Conservation (phyloP, 176 grass and related monocot genomes). For the Eragrostis nindensis region DNA sequence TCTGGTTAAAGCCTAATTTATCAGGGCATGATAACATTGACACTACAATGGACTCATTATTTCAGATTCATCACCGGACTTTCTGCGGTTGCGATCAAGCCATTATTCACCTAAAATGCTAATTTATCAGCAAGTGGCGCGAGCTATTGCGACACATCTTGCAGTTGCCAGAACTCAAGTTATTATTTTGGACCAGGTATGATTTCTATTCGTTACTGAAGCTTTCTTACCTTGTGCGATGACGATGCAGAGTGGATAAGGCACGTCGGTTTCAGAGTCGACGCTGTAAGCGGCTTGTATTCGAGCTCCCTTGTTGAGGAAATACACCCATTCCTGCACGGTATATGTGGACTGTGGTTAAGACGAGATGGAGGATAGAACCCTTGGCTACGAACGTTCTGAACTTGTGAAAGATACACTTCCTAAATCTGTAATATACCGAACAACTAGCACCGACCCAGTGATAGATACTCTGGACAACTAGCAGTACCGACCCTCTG, state of each 20-base stretch:
- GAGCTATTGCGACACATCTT: not conserved
- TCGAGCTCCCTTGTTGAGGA: constrained; percentile 59
- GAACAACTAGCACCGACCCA: too few relatives aligned
- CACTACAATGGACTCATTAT: not conserved
- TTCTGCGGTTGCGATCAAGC: not conserved
- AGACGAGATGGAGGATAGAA: not conserved
- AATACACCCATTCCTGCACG: constrained; percentile 70
- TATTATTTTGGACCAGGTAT: not conserved
- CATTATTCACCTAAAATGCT: not conserved
- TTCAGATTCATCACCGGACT: not conserved
- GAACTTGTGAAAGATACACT: not conserved
- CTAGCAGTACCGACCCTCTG: too few relatives aligned
- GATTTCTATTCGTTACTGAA: not conserved
- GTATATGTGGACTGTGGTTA: not conserved
- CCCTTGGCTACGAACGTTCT: not conserved
- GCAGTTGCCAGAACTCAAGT: not conserved
- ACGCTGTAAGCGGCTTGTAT: constrained; percentile 54
- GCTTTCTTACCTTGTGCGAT: constrained; percentile 60
- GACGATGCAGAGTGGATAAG: constrained; percentile 51
- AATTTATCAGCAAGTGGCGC: not conserved
- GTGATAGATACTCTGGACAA: not conserved
- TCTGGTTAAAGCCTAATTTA: too few relatives aligned
- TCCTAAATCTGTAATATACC: too few relatives aligned
- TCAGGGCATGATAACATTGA: not conserved
- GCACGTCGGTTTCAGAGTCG: constrained; percentile 24